phyloP scores from a whole-genome alignment of 2,329 filamentous ascomycete species.

The Bertia moriformis region DNA sequence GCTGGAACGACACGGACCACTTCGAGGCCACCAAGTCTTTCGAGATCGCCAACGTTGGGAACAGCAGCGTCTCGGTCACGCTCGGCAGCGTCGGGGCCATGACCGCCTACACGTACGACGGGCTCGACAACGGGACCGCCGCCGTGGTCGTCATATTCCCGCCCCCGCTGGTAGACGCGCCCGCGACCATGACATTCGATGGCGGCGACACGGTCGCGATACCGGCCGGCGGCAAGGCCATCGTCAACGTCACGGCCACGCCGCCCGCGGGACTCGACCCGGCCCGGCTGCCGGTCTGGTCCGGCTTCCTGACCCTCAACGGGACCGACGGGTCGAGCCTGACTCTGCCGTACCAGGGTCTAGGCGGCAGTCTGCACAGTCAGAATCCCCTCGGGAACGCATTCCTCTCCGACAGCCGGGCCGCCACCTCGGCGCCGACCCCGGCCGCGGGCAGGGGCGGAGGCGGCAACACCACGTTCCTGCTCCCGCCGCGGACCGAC shows the following conservation, averaged over 20 bases:
- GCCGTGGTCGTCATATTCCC: constrained; percentile 19
- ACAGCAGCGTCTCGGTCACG: constrained; percentile 30
- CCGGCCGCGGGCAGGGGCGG: neutral
- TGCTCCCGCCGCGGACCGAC: neutral
- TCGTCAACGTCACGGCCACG: constrained; percentile 25
- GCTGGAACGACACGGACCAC: constrained; percentile 51
- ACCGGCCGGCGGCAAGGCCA: constrained; percentile 13
- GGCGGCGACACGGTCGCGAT: constrained; percentile 11
- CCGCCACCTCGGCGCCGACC: too few species aligned
- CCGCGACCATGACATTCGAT: constrained; percentile 11
- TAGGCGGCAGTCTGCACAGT: constrained; percentile 19
- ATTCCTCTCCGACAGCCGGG: neutral
- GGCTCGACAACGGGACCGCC: constrained; percentile 6
- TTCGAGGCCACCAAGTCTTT: constrained; percentile 32
- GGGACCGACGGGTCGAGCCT: constrained; percentile 20
- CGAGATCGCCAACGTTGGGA: constrained; percentile 37
- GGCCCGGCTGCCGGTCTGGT: constrained; percentile 28
- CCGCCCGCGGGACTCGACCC: constrained; percentile 18
- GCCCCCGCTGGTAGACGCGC: constrained; percentile 26
- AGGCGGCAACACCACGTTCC: too few species aligned
- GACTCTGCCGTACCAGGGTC: constrained; percentile 22
- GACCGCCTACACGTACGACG: constrained; percentile 36
- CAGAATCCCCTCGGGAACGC: neutral
- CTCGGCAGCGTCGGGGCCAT: constrained; percentile 30
- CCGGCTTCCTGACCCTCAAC: constrained; percentile 29